Evolutionary conservation across 495 filamentous ascomycete genomes (phyloP).

Genomic region (Podospora pseudoanserina): DNA sequence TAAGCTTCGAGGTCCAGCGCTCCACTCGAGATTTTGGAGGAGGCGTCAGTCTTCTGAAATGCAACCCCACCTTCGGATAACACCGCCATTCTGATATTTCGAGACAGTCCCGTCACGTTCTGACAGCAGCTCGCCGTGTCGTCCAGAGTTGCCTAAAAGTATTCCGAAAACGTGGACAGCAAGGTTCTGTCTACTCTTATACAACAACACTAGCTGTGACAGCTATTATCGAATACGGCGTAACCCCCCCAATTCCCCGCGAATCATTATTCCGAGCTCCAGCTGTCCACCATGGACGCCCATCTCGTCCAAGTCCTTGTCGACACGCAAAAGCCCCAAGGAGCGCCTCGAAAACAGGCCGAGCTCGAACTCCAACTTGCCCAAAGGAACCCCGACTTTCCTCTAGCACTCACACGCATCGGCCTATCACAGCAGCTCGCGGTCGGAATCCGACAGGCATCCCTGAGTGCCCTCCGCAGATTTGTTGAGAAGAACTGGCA

Average conservation of each 20-base stretch:
- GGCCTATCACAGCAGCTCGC: constrained; percentile 65
- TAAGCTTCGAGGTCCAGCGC: neutral
- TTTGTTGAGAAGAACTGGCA: constrained; percentile 79
- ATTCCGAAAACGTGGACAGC: neutral
- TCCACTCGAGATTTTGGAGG: neutral
- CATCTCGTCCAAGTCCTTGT: constrained; percentile 74
- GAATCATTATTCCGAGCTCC: neutral
- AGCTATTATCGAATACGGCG: neutral
- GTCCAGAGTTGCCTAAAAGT: neutral
- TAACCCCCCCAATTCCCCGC: neutral
- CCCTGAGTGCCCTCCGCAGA: constrained; percentile 72
- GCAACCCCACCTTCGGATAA: neutral
- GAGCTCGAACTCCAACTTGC: constrained; percentile 71
- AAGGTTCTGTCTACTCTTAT: neutral
- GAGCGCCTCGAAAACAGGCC: constrained; percentile 70
- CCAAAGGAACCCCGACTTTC: constrained; percentile 62
- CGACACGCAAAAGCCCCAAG: constrained; percentile 68
- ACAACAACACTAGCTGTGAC: neutral
- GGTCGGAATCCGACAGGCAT: constrained; percentile 73
- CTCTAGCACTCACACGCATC: constrained; percentile 72
- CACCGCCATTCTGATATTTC: neutral
- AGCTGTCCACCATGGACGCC: constrained; percentile 63
- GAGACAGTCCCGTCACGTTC: neutral
- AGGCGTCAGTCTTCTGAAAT: neutral
- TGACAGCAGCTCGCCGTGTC: neutral